phyloP scores from a whole-genome alignment of 768 basidiomycete genomes.

The Epithele typhae region DNA sequence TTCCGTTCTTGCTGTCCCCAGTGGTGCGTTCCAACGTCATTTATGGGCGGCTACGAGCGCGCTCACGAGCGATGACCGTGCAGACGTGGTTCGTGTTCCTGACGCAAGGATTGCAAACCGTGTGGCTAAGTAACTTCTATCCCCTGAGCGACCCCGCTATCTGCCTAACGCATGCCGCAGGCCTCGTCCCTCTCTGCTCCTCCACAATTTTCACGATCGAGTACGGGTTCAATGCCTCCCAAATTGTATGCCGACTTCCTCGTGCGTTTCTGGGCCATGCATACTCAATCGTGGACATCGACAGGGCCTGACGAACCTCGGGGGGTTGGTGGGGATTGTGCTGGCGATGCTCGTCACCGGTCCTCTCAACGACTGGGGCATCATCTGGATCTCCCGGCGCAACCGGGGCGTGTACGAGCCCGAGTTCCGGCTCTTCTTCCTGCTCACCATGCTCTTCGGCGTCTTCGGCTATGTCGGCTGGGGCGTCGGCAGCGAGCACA shows the following conservation, averaged over 20 bases:
- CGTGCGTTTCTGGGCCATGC: background rate
- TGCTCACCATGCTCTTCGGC: slow-evolving; percentile 38
- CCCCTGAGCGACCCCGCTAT: background rate
- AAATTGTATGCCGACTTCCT: slow-evolving; percentile 23
- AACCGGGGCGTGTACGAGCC: slow-evolving; percentile 45
- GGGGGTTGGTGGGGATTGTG: slow-evolving; percentile 39
- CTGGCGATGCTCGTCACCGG: slow-evolving; percentile 35
- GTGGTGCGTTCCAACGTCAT: slow-evolving; percentile 28
- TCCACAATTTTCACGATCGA: slow-evolving; percentile 42
- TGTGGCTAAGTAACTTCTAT: slow-evolving; percentile 36
- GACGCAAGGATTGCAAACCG: slow-evolving; percentile 39
- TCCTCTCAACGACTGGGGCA: slow-evolving; percentile 39
- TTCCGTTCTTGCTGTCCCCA: slow-evolving; percentile 40
- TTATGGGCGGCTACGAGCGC: background rate
- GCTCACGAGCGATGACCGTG: background rate
- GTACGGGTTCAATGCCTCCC: slow-evolving; percentile 37
- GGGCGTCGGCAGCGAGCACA: slow-evolving; percentile 38
- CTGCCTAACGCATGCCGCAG: slow-evolving; percentile 31
- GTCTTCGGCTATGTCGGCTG: slow-evolving; percentile 44
- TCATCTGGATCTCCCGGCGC: slow-evolving; percentile 38
- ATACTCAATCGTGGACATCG: background rate
- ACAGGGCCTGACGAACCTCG: slow-evolving; percentile 37
- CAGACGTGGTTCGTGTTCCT: slow-evolving; percentile 37
- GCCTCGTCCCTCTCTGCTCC: slow-evolving; percentile 39
- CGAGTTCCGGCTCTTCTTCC: slow-evolving; percentile 40